These are phyloP conservation scores for Apiospora sp. DNA, from an alignment of 2,329 filamentous ascomycete genomes.

Conservation along the genomic window DNA sequence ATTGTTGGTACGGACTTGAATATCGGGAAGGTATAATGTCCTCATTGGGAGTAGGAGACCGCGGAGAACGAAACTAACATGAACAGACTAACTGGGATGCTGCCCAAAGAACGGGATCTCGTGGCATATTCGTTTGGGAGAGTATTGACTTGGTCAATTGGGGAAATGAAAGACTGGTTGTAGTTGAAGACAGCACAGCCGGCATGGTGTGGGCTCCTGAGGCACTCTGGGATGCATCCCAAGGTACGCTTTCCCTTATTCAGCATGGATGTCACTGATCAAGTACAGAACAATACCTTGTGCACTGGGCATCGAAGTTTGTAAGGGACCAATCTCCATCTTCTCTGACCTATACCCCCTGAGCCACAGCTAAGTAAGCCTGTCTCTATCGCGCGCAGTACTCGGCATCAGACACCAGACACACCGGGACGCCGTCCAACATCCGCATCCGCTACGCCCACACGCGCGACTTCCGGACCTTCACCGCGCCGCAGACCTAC, in stretches of 20 bases:
- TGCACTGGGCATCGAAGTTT: slow-evolving; percentile 57
- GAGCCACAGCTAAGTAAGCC: not conserved
- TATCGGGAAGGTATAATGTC: slow-evolving; percentile 50
- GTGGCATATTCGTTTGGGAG: slow-evolving; percentile 64
- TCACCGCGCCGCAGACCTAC: slow-evolving; percentile 57
- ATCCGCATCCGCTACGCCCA: slow-evolving; percentile 61
- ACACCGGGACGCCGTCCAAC: slow-evolving; percentile 55
- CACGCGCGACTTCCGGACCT: slow-evolving; percentile 62
- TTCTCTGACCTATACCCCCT: not conserved
- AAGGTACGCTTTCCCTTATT: slow-evolving; percentile 38
- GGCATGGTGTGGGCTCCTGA: slow-evolving; percentile 68
- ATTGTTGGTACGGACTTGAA: slow-evolving; percentile 63
- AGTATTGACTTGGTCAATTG: slow-evolving; percentile 59
- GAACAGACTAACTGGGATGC: slow-evolving; percentile 59
- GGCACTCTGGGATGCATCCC: slow-evolving; percentile 59
- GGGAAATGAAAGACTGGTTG: slow-evolving; percentile 55
- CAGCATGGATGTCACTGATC: slow-evolving; percentile 24
- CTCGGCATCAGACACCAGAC: slow-evolving; percentile 52
- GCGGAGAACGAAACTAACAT: slow-evolving; percentile 19
- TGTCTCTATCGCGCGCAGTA: slow-evolving; percentile 45
- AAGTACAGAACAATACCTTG: slow-evolving; percentile 49
- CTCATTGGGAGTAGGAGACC: not conserved
- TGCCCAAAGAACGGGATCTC: slow-evolving; percentile 58
- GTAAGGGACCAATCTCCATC: slow-evolving; percentile 38
- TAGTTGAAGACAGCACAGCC: slow-evolving; percentile 59